Evolutionary conservation across 257 asterid species (phyloP), one percentile per base, ranked within the genome.

Genomic region (Nicotiana noctiflora): DNA sequence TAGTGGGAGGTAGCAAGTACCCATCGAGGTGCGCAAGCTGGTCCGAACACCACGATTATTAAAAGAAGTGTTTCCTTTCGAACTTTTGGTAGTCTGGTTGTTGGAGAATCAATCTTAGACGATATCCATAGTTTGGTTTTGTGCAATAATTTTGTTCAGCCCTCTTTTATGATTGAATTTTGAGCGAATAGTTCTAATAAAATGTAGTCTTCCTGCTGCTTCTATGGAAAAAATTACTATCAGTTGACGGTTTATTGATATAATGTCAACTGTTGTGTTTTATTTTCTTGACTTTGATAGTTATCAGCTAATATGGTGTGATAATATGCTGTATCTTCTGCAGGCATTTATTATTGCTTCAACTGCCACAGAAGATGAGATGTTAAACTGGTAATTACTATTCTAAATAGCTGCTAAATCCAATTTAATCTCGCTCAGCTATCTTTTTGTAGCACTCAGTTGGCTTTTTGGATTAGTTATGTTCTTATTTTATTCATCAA

Each of bases 281-380:
- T 23, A 23, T 23, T 7, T 72, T 72, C 77, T 44, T 6, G 77
- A 25, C 14, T 49, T 23, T 74, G 79, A 49, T 23, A 21, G 60
- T 23, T 49, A 23, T 74, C 14, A 49, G 44, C 40, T 74, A 74
- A 25, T 74, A 23, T 49, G 32, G 56, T 11, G 79, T 74, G 79
- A 49, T 74, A 7, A 49, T 14, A 74, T 49, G 40, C 3, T 74
- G 15, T 49, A 55, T 65, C 18, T 57, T 32, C n/a, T 82, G 84
- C 93, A 96, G 99, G 99, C 99, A 49, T 94, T 96, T 87, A 91
- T 94, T 79, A 92, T 96, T 85, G 99, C 99, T 85, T 96, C 99
- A 34, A 96, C 99, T 76, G 99, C 99, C 66, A 90, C 99, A 21
- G 92, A 94, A 86, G 97, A 94, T 83, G 99, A 94, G 90, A 94